Evolutionary conservation across 306 rosid species (phyloP), one percentile per base, ranked within the genome.

Genomic region (Rosa persica): DNA sequence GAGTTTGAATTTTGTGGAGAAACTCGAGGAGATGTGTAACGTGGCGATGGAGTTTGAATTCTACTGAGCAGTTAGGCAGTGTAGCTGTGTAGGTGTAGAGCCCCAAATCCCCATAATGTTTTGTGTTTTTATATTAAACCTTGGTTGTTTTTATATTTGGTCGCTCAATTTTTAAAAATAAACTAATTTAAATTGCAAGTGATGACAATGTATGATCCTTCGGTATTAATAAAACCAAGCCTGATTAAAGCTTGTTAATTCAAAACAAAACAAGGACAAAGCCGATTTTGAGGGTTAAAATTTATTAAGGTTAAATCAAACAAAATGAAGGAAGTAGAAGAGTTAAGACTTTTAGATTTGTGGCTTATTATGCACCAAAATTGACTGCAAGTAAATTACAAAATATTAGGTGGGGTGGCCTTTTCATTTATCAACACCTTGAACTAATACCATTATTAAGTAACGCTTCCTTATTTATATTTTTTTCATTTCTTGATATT

Each of bases 31-130:
- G 19, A 6, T 23, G n/a, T 34, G 17, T 11, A 40, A 77, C 71
- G 87, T 80, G 81, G 25, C n/a, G 4, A 66, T 49, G 44, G 9
- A 58, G 74, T 85, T 89, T 85, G 85, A 89, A 85, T 84, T 84
- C 39, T 23, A 48, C 78, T 78, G 81, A 80, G 72, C 51, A 46
- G 9, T 57, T 22, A 10, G 51, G 64, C 5, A 3, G 43, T 2
- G 68, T 27, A n/a, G n/a, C n/a, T n/a, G n/a, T 17, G 27, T 8
- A 44, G 19, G 22, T 9, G 64, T 23, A 39, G 27, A 25, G 7
- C 68, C 22, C 5, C 72, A 46, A 39, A 51, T 51, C 75, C 77
- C 47, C 40, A 30, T 54, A 4, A 22, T 73, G 25, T 58, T 27
- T 2, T 12, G n/a, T 25, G 20, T 30, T 22, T 66, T 23, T 65